Evolutionary conservation across 208 protist genomes (phyloP), one percentile per base, ranked within the genome.

Genomic region (Naegleria gruberi): DNA sequence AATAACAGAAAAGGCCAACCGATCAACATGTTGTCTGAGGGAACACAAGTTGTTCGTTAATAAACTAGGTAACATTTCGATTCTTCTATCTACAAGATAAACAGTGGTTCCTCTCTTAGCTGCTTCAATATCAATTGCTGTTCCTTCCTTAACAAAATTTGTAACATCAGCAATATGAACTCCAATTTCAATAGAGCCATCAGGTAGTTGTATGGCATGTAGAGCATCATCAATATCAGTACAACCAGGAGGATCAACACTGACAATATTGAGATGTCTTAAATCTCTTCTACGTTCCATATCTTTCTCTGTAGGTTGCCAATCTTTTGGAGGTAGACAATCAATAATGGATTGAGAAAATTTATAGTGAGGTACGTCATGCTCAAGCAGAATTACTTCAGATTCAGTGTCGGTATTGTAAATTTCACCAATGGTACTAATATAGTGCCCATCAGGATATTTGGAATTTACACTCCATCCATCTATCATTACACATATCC

Each of bases 81-180:
- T 98, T 91, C 97, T 93, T 57, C 96, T 93, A 90, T 99, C 97
- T 17, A 97, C 96, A 41, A 99, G 92, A 91, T 99, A 99, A 42
- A 98, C 96, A 47, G 97, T 98, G 0, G 97, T 99, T 83, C 95
- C 95, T 73, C 98, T 94, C 87, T 97, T 96, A 0, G 92, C 90
- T 1, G 98, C 96, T 91, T 99, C 98, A 41, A 96, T 92, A 91
- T 99, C 98, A 90, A 99, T 95, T 10, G 96, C 81, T 1, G 97
- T 96, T 41, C 94, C 93, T 87, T 98, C 96, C 34, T 94, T 91
- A 8, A 99, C 91, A 94, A 99, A 99, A 93, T 98, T 94, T 5
- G 97, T 95, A 0, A 99, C 98, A 92, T 99, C 98, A 23, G 98
- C 98, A 91, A 99, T 99, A 92, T 99, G 97, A 84, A 99, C 97